Evolutionary conservation across 2,329 filamentous ascomycete species (phyloP).

Genomic region (Boeremia exigua): DNA sequence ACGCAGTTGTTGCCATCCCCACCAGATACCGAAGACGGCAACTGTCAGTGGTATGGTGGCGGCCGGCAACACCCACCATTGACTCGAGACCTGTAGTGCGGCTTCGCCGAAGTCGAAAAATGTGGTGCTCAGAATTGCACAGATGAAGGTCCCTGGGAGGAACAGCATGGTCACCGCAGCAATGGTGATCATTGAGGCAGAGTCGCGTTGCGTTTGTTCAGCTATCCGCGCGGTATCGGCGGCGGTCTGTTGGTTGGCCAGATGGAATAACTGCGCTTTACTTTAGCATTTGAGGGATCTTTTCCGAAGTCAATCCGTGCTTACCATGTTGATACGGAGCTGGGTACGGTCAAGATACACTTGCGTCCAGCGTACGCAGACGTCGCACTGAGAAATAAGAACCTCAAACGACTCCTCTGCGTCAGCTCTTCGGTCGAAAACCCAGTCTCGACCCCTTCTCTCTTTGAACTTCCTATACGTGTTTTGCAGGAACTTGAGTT

Average conservation of each 20-base stretch:
- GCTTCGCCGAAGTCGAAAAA: not conserved
- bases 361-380: conserved; percentile 25
- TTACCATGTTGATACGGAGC: conserved; percentile 31
- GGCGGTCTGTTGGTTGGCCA: conserved; percentile 29
- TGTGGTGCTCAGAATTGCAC: conserved; percentile 1
- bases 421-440: conserved; percentile 7
- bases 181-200: conserved; percentile 36
- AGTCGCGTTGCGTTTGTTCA: conserved; percentile 31
- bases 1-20: not conserved
- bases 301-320: not conserved
- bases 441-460: conserved; percentile 16
- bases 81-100: not conserved
- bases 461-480: conserved; percentile 6
- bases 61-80: not conserved
- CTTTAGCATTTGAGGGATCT: not conserved
- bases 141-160: conserved; percentile 32
- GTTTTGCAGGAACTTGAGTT: conserved; percentile 25
- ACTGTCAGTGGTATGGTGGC: not conserved
- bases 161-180: conserved; percentile 36
- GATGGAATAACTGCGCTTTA: conserved; percentile 21
- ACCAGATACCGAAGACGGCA: not conserved
- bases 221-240: conserved; percentile 26
- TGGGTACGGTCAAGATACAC: conserved; percentile 29
- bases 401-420: conserved; percentile 26
- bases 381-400: conserved; percentile 27